These are phyloP conservation scores for Colletotrichum lini DNA, from an alignment of 2,329 filamentous ascomycete genomes.

Conservation along the genomic window DNA sequence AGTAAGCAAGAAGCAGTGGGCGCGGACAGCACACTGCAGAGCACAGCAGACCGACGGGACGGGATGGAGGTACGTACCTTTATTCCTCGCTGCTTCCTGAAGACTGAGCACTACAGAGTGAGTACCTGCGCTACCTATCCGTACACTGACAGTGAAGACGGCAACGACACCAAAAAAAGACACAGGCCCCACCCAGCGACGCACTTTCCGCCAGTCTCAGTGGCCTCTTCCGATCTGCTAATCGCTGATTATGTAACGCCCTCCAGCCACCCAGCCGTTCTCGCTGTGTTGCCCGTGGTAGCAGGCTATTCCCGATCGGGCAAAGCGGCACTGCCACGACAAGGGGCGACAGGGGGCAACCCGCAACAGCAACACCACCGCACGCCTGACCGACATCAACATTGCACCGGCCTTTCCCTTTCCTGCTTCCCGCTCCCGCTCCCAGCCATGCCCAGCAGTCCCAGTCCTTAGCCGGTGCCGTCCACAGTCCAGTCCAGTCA, in stretches of 20 bases:
- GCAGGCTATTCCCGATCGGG: constrained; percentile 24
- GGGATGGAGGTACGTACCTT: constrained; percentile 6
- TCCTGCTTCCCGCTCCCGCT: constrained; percentile 23
- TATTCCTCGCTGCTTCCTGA: background rate
- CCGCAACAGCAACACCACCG: constrained; percentile 42
- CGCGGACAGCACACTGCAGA: background rate
- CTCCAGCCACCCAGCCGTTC: constrained; percentile 11
- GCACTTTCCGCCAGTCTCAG: constrained; percentile 6
- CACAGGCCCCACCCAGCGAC: background rate
- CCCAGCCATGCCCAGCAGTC: constrained; percentile 41
- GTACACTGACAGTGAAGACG: too few species aligned
- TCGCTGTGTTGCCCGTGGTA: constrained; percentile 42
- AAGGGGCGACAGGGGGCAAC: constrained; percentile 42
- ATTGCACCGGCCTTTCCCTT: constrained; percentile 40
- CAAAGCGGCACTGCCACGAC: constrained; percentile 41
- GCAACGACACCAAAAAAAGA: constrained; percentile 30
- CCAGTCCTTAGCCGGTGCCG: constrained; percentile 24
- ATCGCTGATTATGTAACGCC: constrained; percentile 12
- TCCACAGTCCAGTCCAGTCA: constrained; percentile 33
- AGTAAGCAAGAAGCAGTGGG: too few species aligned
- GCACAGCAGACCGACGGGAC: background rate
- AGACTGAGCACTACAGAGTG: background rate
- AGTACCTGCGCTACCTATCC: too few species aligned
- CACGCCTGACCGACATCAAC: constrained; percentile 43
- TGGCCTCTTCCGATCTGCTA: background rate